Evolutionary conservation across 163 green algal species (phyloP).

Genomic region (Chlorella variabilis): DNA sequence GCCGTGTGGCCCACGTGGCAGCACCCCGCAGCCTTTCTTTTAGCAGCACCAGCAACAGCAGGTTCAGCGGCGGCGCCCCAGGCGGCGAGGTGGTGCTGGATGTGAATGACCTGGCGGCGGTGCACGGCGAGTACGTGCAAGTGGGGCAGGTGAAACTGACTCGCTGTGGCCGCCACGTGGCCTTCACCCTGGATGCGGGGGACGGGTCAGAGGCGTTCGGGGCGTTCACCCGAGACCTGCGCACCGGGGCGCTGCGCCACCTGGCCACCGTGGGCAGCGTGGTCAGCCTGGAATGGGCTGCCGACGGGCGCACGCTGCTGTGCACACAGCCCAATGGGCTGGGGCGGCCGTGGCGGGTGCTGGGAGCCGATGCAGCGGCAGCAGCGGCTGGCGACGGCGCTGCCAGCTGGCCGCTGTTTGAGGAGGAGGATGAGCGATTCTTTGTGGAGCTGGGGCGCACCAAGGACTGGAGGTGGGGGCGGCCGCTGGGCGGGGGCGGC

Average conservation of each 20-base stretch:
- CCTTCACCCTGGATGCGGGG: conserved; percentile 39
- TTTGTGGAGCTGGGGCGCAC: conserved; percentile 71
- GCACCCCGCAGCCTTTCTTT: too few relatives aligned
- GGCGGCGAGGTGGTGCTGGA: conserved; percentile 43
- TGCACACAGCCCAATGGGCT: conserved; percentile 43
- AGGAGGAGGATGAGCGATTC: conserved; percentile 60
- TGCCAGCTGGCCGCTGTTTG: conserved; percentile 44
- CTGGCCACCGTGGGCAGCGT: conserved; percentile 17
- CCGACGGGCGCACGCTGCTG: conserved; percentile 46
- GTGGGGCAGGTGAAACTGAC: conserved; percentile 54
- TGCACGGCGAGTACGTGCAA: conserved; percentile 19
- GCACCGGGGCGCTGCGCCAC: conserved; percentile 1
- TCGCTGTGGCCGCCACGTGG: conserved; percentile 12
- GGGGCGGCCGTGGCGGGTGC: conserved; percentile 38
- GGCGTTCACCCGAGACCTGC: conserved; percentile 20
- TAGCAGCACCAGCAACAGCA: neutral
- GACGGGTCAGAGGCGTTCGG: conserved; percentile 1
- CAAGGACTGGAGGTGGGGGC: conserved; percentile 67
- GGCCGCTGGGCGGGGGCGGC: too few relatives aligned
- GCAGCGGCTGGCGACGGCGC: neutral
- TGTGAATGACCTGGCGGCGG: conserved; percentile 31
- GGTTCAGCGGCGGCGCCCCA: neutral
- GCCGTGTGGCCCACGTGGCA: neutral
- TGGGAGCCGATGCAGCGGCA: neutral
- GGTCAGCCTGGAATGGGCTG: conserved; percentile 53